Evolutionary conservation across 345 rosid species (phyloP).

Genomic region (Pistacia integerrima): DNA sequence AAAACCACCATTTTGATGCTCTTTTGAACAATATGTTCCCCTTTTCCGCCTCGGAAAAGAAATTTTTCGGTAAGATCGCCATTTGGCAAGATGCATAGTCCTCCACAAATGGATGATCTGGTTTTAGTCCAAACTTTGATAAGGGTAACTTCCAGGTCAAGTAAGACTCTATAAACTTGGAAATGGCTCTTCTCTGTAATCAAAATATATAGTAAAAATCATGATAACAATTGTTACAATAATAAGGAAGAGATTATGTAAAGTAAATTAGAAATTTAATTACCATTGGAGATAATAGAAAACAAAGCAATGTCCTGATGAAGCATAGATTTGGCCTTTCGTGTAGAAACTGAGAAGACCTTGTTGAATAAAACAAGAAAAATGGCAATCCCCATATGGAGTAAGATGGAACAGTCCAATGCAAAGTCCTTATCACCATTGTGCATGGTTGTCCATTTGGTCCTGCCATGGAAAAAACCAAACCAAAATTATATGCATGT

Average conservation of each 20-base stretch:
- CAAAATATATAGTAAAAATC: neutral
- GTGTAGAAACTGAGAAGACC: constrained; percentile 62
- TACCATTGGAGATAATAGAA: constrained; percentile 57
- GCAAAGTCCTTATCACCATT: constrained; percentile 59
- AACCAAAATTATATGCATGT: neutral
- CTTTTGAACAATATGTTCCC: constrained; percentile 58
- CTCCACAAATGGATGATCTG: constrained; percentile 58
- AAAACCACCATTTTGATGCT: constrained; percentile 56
- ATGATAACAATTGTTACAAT: neutral
- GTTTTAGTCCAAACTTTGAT: constrained; percentile 51
- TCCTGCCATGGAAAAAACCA: constrained; percentile 28
- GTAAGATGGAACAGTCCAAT: constrained; percentile 67
- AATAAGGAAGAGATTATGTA: neutral
- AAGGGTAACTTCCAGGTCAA: constrained; percentile 55
- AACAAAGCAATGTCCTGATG: constrained; percentile 38
- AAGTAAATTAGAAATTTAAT: neutral
- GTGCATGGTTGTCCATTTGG: constrained; percentile 57
- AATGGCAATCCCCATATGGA: constrained; percentile 71
- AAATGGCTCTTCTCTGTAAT: constrained; percentile 42
- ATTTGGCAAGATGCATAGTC: constrained; percentile 65
- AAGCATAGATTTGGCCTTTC: constrained; percentile 48
- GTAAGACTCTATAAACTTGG: constrained; percentile 60
- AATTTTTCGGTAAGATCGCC: constrained; percentile 57
- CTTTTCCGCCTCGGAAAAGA: constrained; percentile 56
- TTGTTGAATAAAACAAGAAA: constrained; percentile 65